Percentiles rank a stretch among this genome's conserved stretches.
These are phyloP conservation scores for Teratosphaeria zuluensis DNA, from an alignment of 2,329 filamentous ascomycete genomes.

Conservation along the genomic window DNA sequence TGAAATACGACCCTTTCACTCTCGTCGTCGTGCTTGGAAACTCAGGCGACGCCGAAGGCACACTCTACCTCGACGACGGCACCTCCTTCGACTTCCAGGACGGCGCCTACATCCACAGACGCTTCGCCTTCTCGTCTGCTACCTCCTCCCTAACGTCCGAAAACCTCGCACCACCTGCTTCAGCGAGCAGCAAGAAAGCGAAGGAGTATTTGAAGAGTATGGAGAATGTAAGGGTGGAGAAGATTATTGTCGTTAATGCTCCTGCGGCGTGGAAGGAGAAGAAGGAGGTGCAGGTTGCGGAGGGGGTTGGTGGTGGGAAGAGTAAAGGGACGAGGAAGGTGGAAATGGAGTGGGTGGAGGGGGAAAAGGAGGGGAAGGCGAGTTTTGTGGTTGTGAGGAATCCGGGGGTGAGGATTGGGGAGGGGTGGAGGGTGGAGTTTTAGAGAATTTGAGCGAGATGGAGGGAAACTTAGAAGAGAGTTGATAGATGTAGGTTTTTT, in stretches of 20 bases:
- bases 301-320: constrained; percentile 41
- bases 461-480: neutral
- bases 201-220: constrained; percentile 71
- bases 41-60: constrained; percentile 64
- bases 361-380: constrained; percentile 42
- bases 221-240: constrained; percentile 69
- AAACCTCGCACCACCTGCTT: constrained; percentile 45
- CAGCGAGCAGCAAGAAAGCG: constrained; percentile 49
- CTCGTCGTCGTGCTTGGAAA: constrained; percentile 66
- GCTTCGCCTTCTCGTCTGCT: constrained; percentile 54
- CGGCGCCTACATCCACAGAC: constrained; percentile 80
- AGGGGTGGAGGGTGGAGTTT: constrained; percentile 55
- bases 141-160: constrained; percentile 55
- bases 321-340: constrained; percentile 35
- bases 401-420: constrained; percentile 52
- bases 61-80: constrained; percentile 85
- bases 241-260: constrained; percentile 73
- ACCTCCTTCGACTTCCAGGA: constrained; percentile 81
- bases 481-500: neutral
- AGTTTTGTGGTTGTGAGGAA: constrained; percentile 55
- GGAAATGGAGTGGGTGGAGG: constrained; percentile 50
- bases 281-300: constrained; percentile 54
- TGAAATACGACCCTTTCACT: constrained; percentile 93
- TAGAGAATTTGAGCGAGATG: neutral
- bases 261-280: constrained; percentile 61